Percentiles rank a stretch among this genome's conserved stretches.
These are phyloP conservation scores for Xylaria bambusicola DNA, from an alignment of 495 filamentous ascomycete genomes.

Conservation along the genomic window DNA sequence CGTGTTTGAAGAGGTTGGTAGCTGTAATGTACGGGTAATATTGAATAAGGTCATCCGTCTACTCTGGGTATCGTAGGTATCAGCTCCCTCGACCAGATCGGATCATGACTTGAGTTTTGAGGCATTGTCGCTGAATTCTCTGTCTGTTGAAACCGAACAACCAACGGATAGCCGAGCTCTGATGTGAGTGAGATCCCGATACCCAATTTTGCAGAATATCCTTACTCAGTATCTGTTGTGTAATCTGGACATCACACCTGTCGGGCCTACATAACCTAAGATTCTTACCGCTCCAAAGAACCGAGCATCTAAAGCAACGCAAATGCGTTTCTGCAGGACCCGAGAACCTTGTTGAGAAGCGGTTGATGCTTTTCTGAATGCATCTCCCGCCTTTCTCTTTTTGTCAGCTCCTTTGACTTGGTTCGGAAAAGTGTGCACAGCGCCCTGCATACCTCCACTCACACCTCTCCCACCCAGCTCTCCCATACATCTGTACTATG, in stretches of 20 bases:
- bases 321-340: constrained; percentile 7
- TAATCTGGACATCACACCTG: background rate
- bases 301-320: background rate
- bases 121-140: background rate
- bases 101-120: background rate
- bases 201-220: background rate
- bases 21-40: no score
- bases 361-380: constrained; percentile 1
- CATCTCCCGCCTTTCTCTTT: constrained; percentile 10
- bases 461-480: constrained; percentile 6
- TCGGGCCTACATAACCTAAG: no score
- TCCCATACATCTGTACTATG: no score
- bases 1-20: background rate
- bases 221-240: no score
- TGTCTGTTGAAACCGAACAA: background rate
- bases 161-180: background rate
- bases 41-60: no score
- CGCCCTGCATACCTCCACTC: background rate
- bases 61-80: no score
- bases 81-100: background rate
- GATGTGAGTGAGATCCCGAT: background rate
- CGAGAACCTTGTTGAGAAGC: no score
- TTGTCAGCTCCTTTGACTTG: background rate
- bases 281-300: background rate
- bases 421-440: background rate